Conservation (phyloP, 2,329 filamentous ascomycete genomes). For the Annulohypoxylon truncatum region DNA sequence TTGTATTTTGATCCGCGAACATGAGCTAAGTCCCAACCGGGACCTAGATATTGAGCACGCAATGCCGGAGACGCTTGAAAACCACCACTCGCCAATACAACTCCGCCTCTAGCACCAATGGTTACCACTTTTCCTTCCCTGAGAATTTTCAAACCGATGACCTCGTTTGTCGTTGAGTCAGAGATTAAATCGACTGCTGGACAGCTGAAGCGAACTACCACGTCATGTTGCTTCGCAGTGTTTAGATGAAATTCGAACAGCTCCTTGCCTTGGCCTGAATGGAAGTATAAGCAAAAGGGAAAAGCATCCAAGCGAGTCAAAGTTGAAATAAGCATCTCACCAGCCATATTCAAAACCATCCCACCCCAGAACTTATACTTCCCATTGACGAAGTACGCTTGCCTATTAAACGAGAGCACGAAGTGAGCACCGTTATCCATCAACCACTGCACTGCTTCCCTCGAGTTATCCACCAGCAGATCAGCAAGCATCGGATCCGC, state of each 20-base stretch:
- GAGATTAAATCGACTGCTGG: slow-evolving; percentile 37
- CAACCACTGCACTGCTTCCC: slow-evolving; percentile 66
- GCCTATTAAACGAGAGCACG: slow-evolving; percentile 71
- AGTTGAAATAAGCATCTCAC: slow-evolving; percentile 55
- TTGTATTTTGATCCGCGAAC: slow-evolving; percentile 75
- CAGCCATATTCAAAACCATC: slow-evolving; percentile 57
- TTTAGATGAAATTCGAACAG: slow-evolving; percentile 42
- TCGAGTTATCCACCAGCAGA: slow-evolving; percentile 64
- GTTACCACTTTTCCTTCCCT: slow-evolving; percentile 20
- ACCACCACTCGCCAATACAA: slow-evolving; percentile 70
- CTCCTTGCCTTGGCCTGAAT: slow-evolving; percentile 41
- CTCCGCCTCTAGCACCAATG: slow-evolving; percentile 48
- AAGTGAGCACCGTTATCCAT: slow-evolving; percentile 65
- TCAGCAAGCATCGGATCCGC: slow-evolving; percentile 62
- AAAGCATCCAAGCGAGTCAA: no score
- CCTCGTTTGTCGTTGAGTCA: slow-evolving; percentile 32
- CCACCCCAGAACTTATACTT: slow-evolving; percentile 75
- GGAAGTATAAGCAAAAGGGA: background rate
- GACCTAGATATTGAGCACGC: slow-evolving; percentile 64
- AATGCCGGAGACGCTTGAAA: slow-evolving; percentile 71
- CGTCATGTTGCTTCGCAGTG: slow-evolving; percentile 34
- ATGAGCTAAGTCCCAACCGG: slow-evolving; percentile 70
- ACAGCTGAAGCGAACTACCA: slow-evolving; percentile 32
- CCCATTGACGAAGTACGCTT: slow-evolving; percentile 72
- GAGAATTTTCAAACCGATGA: slow-evolving; percentile 38